Conservation (phyloP, 345 rosid genomes). For the Angophora floribunda region DNA sequence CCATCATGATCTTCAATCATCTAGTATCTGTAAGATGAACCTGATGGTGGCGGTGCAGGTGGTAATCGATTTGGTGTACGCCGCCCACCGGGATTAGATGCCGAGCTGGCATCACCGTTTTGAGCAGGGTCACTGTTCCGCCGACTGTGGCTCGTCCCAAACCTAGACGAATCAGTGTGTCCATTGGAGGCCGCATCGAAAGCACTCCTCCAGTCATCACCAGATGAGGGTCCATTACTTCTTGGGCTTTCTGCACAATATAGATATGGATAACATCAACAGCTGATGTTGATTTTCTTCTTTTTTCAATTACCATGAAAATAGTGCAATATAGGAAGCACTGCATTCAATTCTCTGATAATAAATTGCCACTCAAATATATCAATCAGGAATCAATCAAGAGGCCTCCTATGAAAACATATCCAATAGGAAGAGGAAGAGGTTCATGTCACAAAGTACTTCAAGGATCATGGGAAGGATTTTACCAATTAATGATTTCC, state of each 20-base stretch:
- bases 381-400: neutral
- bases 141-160: conserved; percentile 51
- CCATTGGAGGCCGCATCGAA: conserved; percentile 80
- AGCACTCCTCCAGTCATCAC: conserved; percentile 91
- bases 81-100: conserved; percentile 46
- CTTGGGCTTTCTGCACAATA: conserved; percentile 67
- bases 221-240: conserved; percentile 33
- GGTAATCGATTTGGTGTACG: conserved; percentile 78
- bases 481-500: neutral
- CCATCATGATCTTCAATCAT: neutral
- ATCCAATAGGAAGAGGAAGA: neutral
- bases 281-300: neutral
- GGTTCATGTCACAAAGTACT: neutral
- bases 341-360: neutral
- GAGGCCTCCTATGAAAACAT: neutral
- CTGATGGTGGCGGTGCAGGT: conserved; percentile 76
- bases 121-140: conserved; percentile 61
- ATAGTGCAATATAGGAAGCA: neutral
- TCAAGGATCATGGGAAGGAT: neutral
- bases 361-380: neutral
- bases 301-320: neutral
- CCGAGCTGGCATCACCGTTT: conserved; percentile 57
- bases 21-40: conserved; percentile 38
- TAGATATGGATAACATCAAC: neutral
- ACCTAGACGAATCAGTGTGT: conserved; percentile 27